These are phyloP conservation scores for Eucalyptus lansdowneana DNA, from an alignment of 345 rosid species.

Conservation along the genomic window DNA sequence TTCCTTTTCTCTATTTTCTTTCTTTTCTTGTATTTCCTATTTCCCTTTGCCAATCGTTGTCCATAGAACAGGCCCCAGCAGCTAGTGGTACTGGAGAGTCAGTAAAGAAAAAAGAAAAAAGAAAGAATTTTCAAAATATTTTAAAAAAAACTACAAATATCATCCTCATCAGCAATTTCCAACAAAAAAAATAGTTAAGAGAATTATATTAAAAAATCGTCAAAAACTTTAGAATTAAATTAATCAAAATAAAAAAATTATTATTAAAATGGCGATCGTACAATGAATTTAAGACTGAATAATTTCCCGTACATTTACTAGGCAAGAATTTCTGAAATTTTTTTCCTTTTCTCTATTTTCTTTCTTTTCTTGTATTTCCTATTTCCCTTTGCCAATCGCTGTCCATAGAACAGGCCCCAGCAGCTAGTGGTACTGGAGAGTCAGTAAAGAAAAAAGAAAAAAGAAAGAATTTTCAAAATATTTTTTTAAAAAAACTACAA, in stretches of 20 bases:
- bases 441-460: not conserved
- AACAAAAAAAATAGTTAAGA: not conserved
- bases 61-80: no score
- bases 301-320: no score
- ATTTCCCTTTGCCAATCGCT: no score
- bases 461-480: not conserved
- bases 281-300: no score
- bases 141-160: not conserved
- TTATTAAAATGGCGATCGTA: no score
- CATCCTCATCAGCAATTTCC: no score
- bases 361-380: not conserved
- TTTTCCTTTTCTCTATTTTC: not conserved
- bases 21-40: not conserved
- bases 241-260: no score
- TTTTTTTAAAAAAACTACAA: not conserved
- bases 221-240: no score
- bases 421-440: not conserved
- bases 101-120: not conserved
- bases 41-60: no score
- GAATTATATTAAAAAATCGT: fast-evolving
- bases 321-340: no score
- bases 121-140: not conserved
- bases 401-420: no score
- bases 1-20: not conserved
- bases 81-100: not conserved